Percentiles rank a stretch among this genome's conserved stretches.
Conservation (phyloP, 345 rosid genomes). For the Eucalyptus polyanthemos region DNA sequence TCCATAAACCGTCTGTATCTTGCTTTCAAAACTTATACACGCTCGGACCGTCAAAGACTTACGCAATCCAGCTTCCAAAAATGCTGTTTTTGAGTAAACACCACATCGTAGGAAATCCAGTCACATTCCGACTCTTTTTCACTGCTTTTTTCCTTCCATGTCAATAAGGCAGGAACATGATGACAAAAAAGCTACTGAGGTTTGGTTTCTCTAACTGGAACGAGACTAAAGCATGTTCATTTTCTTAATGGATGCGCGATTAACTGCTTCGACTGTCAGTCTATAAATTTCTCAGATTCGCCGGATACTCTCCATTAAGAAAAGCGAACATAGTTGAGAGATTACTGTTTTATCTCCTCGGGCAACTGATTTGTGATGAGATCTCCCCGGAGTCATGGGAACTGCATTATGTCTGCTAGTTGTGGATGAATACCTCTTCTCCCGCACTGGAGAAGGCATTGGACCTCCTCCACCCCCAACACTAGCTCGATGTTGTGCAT, state of each 20-base stretch:
- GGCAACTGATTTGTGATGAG: constrained; percentile 1
- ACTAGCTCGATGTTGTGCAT: not conserved
- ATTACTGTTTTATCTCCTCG: constrained; percentile 1
- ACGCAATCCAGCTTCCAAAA: not conserved
- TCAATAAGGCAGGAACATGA: not conserved
- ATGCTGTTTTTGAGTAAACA: not conserved
- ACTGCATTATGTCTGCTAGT: not conserved
- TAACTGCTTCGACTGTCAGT: not conserved
- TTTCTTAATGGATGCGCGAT: not conserved
- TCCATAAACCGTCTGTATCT: not conserved
- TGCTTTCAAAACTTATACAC: not conserved
- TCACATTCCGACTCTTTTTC: not conserved
- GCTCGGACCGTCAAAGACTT: not conserved
- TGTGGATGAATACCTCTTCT: not conserved
- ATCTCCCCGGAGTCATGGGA: constrained; percentile 9
- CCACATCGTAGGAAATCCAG: not conserved
- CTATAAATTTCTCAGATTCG: not conserved
- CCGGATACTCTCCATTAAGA: not conserved
- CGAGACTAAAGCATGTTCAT: not conserved
- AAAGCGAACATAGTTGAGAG: not conserved
- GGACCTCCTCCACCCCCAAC: not conserved
- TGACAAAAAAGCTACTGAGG: not conserved
- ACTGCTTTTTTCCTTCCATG: not conserved
- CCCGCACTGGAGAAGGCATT: not conserved
- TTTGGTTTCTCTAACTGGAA: not conserved